Conservation (phyloP, 495 filamentous ascomycete genomes). For the Lophiotrema nucula region DNA sequence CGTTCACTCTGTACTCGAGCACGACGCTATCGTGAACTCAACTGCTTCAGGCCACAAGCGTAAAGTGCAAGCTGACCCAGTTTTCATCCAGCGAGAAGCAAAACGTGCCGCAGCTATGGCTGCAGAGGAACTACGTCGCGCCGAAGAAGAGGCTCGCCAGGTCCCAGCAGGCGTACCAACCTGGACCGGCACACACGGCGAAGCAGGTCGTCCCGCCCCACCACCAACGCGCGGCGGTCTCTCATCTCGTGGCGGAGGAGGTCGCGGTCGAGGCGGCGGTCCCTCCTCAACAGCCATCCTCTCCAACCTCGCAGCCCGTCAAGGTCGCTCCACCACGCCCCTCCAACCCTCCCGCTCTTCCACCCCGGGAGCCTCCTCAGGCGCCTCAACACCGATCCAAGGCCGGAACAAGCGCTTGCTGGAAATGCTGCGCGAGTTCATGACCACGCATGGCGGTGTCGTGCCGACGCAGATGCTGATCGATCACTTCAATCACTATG, state of each 20-base stretch:
- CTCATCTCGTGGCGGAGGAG: too few relatives aligned
- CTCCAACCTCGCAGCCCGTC: constrained; percentile 36
- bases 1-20: constrained; percentile 80
- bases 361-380: constrained; percentile 33
- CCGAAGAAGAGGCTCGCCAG: constrained; percentile 66
- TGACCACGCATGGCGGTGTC: constrained; percentile 66
- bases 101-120: constrained; percentile 74
- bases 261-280: constrained; percentile 29
- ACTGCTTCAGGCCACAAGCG: constrained; percentile 54
- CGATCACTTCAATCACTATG: constrained; percentile 73
- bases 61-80: constrained; percentile 62
- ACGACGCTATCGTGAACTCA: constrained; percentile 76
- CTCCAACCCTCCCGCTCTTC: constrained; percentile 11
- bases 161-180: constrained; percentile 83
- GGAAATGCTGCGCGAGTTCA: constrained; percentile 70
- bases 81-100: constrained; percentile 78
- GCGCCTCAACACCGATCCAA: constrained; percentile 47
- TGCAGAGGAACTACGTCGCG: constrained; percentile 67
- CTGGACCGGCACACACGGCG: constrained; percentile 85
- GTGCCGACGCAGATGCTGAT: constrained; percentile 74
- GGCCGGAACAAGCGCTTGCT: constrained; percentile 45
- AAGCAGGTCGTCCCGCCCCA: constrained; percentile 59
- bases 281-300: constrained; percentile 37
- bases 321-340: constrained; percentile 14
- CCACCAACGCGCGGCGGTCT: constrained; percentile 38